Evolutionary conservation across 1,284 basidiomycete genomes (phyloP), one percentile per base, ranked within the genome.

Genomic region (Blastosporella zonata): DNA sequence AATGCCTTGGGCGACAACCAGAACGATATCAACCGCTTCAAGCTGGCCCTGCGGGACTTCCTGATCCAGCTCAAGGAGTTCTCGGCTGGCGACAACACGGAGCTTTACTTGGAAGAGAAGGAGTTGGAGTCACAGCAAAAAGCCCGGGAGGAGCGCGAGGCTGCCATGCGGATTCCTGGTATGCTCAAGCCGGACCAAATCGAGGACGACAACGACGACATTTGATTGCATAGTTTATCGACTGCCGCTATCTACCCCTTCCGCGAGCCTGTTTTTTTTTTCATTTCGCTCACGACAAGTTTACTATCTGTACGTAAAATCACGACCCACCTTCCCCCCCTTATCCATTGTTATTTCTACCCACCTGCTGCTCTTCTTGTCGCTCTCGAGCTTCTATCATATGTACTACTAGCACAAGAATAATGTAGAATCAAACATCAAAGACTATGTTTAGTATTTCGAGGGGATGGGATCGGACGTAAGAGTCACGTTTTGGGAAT

Each of bases 181-280:
- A 93, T 99, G 90, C 79, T 98, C 66, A 98, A 98, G 71, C 96
- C 96, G 25, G 89, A 87, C 59, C 91, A 95, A 70, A 67, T 97
- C 65, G 92, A 95, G 64, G 93, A 95, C 72, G 87, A 87, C 68
- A 90, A 92, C 65, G 90, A 93, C 68, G 87, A 90, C 63, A 84
- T 89, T 60, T 88, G 68, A 79, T 64, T 52, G 63, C 17, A 44
- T 35, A 39, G 58, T 57, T 62, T 58, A 53, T 51, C 54, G 54
- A 54, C 29, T 47, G 51, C 42, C 34, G 48, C 33, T 53, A 55
- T 56, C 52, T 53, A 50, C 51, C 43, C 52, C 48, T 43, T 51
- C 47, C 34, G 34, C 41, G 18, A 38, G 36, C 31, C 39, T 36
- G 37, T 40, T 36, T 38, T 46, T 36, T 29, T 40, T 36, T 38